A percentile compares a stretch with the other conserved stretches of the same genome.
phyloP scores from a whole-genome alignment of 352 stramenopile species.

The Globisporangium takayamanum region DNA sequence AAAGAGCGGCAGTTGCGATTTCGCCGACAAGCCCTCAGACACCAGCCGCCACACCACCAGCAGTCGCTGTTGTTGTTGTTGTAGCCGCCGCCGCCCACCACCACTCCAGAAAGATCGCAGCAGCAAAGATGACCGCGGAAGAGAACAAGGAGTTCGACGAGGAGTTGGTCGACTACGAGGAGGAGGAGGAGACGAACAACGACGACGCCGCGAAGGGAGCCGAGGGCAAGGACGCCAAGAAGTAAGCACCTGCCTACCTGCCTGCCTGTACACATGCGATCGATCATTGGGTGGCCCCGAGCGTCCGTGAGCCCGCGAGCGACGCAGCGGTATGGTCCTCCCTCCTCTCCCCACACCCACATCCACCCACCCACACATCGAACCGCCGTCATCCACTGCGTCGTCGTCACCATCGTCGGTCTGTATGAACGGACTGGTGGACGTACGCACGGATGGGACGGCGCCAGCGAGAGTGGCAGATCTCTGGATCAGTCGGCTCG shows the following conservation, averaged over 20 bases:
- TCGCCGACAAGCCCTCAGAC: slow-evolving; percentile 5
- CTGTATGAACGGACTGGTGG: not conserved
- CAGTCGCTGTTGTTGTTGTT: not conserved
- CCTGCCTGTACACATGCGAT: slow-evolving; percentile 8
- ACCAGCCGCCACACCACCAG: slow-evolving; percentile 4
- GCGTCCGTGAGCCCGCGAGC: not conserved
- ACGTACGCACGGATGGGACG: not conserved
- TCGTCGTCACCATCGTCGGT: not conserved
- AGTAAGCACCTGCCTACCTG: slow-evolving; percentile 53
- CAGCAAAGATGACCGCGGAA: slow-evolving; percentile 57
- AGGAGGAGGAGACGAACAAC: slow-evolving; percentile 78
- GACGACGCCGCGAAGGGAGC: slow-evolving; percentile 61
- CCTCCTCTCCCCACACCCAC: not conserved
- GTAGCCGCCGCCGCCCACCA: not conserved
- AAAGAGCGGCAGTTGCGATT: slow-evolving; percentile 19
- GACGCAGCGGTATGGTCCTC: not conserved
- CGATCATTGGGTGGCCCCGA: not conserved
- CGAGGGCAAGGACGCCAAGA: slow-evolving; percentile 86
- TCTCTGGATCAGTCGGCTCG: too few relatives aligned
- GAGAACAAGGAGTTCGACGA: slow-evolving; percentile 89
- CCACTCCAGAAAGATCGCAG: slow-evolving; percentile 5
- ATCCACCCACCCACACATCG: not conserved
- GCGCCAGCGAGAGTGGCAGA: too few relatives aligned
- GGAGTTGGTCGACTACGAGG: slow-evolving; percentile 87
- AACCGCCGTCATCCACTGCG: not conserved